A percentile compares a stretch with the other conserved stretches of the same genome.
Evolutionary conservation across 2,329 filamentous ascomycete species (phyloP).

Genomic region (Calonectria henricotiae): DNA sequence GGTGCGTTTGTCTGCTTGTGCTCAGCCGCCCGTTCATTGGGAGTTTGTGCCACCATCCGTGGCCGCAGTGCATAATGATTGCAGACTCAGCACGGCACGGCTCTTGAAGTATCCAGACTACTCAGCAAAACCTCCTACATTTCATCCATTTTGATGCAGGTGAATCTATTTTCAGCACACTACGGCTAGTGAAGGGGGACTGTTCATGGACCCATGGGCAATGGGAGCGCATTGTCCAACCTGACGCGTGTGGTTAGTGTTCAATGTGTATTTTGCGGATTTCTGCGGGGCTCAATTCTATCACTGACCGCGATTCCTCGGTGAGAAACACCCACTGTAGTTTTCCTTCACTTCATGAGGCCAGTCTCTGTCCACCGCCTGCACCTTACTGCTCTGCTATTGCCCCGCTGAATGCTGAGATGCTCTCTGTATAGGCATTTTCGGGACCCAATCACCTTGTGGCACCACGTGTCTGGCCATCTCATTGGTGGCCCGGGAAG

Average conservation of each 20-base stretch:
- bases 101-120: not conserved
- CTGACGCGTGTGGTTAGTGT: not conserved
- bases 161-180: not conserved
- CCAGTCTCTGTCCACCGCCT: not conserved
- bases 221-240: conserved; percentile 6
- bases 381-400: conserved; percentile 8
- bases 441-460: not conserved
- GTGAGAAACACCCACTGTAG: not conserved
- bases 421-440: not conserved
- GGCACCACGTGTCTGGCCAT: no score
- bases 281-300: not conserved
- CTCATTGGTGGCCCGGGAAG: not conserved
- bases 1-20: not conserved
- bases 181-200: not conserved
- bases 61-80: not conserved
- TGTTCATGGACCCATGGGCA: not conserved
- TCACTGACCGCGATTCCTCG: not conserved
- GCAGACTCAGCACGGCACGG: not conserved
- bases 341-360: not conserved
- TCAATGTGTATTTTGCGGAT: not conserved
- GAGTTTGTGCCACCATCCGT: not conserved
- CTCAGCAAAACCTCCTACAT: not conserved
- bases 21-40: not conserved
- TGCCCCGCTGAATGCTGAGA: not conserved
- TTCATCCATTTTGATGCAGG: not conserved